Evolutionary conservation across 208 protist species (phyloP).

Genomic region (Trypanosoma avium): DNA sequence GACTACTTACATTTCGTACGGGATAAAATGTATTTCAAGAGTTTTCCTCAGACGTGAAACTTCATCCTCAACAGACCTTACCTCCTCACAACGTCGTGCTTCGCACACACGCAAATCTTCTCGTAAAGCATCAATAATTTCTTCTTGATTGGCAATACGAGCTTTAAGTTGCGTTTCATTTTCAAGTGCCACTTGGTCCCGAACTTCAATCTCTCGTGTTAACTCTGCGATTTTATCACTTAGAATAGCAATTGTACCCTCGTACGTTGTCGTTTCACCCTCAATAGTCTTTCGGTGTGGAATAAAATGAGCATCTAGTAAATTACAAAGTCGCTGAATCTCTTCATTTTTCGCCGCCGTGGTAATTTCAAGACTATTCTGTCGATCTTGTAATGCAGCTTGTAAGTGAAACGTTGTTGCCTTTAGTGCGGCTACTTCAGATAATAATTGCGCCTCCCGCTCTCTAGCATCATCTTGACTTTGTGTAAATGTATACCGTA

Average conservation of each 20-base stretch:
- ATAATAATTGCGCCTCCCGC: constrained; percentile 43
- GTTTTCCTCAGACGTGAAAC: constrained; percentile 64
- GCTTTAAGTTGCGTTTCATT: constrained; percentile 66
- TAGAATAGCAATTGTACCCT: constrained; percentile 39
- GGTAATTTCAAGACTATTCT: constrained; percentile 31
- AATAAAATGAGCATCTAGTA: constrained; percentile 82
- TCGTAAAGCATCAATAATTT: constrained; percentile 77
- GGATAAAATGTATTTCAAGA: constrained; percentile 72
- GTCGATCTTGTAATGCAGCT: constrained; percentile 24
- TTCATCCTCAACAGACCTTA: constrained; percentile 49
- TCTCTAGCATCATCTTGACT: constrained; percentile 28
- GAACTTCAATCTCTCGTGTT: constrained; percentile 43
- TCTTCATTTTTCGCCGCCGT: constrained; percentile 48
- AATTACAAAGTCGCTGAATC: constrained; percentile 48
- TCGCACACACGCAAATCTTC: constrained; percentile 45
- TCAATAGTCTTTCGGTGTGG: constrained; percentile 65
- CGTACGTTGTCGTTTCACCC: constrained; percentile 24
- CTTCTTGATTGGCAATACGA: constrained; percentile 65
- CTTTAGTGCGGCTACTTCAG: constrained; percentile 53
- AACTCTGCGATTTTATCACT: constrained; percentile 41
- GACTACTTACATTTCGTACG: constrained; percentile 36
- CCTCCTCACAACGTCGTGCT: constrained; percentile 37
- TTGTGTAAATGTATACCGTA: constrained; percentile 21
- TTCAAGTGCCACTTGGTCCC: constrained; percentile 52
- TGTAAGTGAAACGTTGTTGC: constrained; percentile 35